These are phyloP conservation scores for Hemerocallis citrina DNA, from an alignment of 106 monocot species.

Conservation along the genomic window DNA sequence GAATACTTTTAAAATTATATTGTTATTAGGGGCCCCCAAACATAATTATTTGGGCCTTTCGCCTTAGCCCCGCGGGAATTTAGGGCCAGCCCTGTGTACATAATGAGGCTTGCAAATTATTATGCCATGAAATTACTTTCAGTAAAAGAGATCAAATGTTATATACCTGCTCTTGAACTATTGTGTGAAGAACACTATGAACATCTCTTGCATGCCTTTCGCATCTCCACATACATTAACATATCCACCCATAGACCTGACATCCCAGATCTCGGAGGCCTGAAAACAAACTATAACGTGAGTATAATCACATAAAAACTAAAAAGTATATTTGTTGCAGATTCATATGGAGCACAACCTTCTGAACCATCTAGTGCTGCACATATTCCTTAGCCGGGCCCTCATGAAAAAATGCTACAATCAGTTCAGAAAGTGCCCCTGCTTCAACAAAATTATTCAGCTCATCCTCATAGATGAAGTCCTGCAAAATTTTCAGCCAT, in stretches of 20 bases:
- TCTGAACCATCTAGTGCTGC: conserved; percentile 68
- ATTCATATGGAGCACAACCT: conserved; percentile 24
- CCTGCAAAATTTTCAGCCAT: conserved; percentile 19
- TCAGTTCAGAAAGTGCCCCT: conserved; percentile 59
- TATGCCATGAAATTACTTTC: too few relatives aligned
- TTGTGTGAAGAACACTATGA: conserved; percentile 56
- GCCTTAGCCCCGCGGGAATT: too few relatives aligned
- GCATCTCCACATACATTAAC: conserved; percentile 85
- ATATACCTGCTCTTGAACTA: conserved; percentile 43
- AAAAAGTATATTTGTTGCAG: too few relatives aligned
- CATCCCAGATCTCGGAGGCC: conserved; percentile 56
- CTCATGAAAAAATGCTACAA: conserved; percentile 64
- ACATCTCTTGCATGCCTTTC: conserved; percentile 86
- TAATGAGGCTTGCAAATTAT: too few relatives aligned
- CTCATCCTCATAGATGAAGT: conserved; percentile 79
- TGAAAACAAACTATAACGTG: conserved; percentile 5
- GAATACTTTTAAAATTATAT: too few relatives aligned
- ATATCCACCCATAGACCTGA: conserved; percentile 52
- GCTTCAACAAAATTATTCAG: conserved; percentile 37
- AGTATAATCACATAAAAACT: too few relatives aligned
- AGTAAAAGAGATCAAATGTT: too few relatives aligned
- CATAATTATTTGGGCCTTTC: too few relatives aligned
- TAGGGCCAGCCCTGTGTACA: too few relatives aligned
- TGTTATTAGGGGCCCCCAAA: too few relatives aligned
- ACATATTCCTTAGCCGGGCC: conserved; percentile 69